Evolutionary conservation across 2,329 filamentous ascomycete genomes (phyloP).

Genomic region (Phialocephala sp.): DNA sequence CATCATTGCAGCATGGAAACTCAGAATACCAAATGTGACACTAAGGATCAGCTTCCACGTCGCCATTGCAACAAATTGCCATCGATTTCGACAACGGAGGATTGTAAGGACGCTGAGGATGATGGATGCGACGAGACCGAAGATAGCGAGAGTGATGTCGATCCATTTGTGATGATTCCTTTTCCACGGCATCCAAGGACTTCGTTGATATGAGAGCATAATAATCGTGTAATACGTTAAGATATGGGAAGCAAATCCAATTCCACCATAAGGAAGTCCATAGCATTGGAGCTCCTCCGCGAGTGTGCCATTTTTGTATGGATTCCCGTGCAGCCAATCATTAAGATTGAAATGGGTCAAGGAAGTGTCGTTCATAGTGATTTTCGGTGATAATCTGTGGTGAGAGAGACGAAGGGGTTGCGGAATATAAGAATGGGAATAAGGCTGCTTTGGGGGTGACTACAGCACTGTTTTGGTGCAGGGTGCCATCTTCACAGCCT

Average conservation of each 20-base stretch:
- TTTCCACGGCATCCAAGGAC: conserved; percentile 14
- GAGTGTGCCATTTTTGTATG: conserved; percentile 2
- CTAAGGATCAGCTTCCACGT: conserved; percentile 23
- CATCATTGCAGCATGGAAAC: conserved; percentile 20
- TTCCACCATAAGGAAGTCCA: conserved; percentile 23
- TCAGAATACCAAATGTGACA: conserved; percentile 14
- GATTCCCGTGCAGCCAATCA: conserved; percentile 13
- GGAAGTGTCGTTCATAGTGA: conserved; percentile 11
- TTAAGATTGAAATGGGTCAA: conserved; percentile 8
- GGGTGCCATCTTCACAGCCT: conserved; percentile 1
- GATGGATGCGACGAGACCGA: conserved; percentile 19
- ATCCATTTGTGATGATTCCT: conserved; percentile 12
- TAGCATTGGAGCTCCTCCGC: conserved; percentile 17
- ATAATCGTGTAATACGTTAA: conserved; percentile 23
- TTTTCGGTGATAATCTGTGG: conserved; percentile 5
- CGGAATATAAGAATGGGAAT: conserved; percentile 13
- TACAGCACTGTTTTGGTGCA: background rate
- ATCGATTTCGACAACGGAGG: conserved; percentile 20
- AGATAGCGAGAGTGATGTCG: conserved; percentile 14
- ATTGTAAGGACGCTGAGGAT: conserved; percentile 21
- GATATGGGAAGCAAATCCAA: conserved; percentile 25
- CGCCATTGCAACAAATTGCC: conserved; percentile 22
- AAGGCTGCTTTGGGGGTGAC: conserved; percentile 8
- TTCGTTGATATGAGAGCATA: conserved; percentile 9
- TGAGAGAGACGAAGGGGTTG: conserved; percentile 12